Evolutionary conservation across 2,329 filamentous ascomycete genomes (phyloP), one percentile per base, ranked within the genome.

Genomic region (Fusarium pseudonygamai): DNA sequence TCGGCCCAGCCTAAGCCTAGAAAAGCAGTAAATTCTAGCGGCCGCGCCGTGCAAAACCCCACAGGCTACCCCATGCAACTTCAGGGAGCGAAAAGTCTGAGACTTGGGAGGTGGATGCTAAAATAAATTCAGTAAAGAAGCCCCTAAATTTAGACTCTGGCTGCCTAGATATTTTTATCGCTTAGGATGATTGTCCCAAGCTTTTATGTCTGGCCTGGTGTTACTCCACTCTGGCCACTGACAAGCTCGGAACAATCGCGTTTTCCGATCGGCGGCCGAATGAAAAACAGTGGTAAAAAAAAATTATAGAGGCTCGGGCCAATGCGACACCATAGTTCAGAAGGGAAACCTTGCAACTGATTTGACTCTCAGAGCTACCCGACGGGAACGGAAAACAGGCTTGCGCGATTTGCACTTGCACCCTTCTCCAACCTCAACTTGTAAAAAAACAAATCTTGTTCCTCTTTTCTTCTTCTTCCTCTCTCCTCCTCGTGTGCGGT

Each of bases 381-480:
- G 67, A 56, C 42, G 42, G 55, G 55, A 49, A 58, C 40, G 20
- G 55, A 39, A 67, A 52, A 34, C 65, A 67, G 60, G 60, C 67
- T 64, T 77, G 76, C 70, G 75, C 71, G 76, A 77, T 78, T 78
- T 78, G 74, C 65, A 64, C 34, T 67, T 45, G 37, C 11, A n/a
- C 6, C 43, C 62, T 67, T 59, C 40, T 56, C 43, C 43, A 49
- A 53, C 37, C 36, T 53, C 62, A 43, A 57, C 50, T 55, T 55
- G 34, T 40, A 28, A 55, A 55, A 55, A 55, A 55, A 40, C 24
- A 52, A 52, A 45, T 39, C 34, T 22, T 49, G 32, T 58, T 58
- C 40, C 59, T 57, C 57, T 49, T 47, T 56, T 50, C 49, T 50
- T 47, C 34, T 30, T 59, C 66, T 43, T 26, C 57, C 40, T 60